Conservation (phyloP, 495 filamentous ascomycete species). For the Copromyces sp. region DNA sequence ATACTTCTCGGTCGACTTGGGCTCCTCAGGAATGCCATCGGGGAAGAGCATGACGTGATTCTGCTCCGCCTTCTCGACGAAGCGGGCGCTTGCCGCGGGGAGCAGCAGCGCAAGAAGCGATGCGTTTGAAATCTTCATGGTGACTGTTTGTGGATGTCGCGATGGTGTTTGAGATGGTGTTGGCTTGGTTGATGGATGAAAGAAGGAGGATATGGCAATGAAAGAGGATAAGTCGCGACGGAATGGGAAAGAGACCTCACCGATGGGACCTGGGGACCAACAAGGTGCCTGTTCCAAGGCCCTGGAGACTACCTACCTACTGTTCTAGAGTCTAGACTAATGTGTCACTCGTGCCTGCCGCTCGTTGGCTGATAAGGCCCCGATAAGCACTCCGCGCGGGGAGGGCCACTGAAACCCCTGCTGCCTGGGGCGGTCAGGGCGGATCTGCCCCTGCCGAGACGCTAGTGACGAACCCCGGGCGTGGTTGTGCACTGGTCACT, state of each 20-base stretch:
- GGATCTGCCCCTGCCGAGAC: not conserved
- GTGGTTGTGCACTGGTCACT: not conserved
- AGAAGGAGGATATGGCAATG: not conserved
- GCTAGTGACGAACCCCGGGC: not conserved
- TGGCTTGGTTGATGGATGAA: not conserved
- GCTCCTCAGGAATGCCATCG: slow-evolving; percentile 18
- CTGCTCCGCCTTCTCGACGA: slow-evolving; percentile 37
- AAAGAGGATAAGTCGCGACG: not conserved
- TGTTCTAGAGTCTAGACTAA: no score
- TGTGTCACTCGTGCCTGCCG: not conserved
- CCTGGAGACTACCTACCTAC: not conserved
- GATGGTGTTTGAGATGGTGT: not conserved
- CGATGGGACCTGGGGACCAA: not conserved
- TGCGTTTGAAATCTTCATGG: slow-evolving; percentile 35
- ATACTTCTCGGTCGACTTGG: slow-evolving; percentile 45
- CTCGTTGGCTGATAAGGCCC: not conserved
- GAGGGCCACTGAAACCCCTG: not conserved
- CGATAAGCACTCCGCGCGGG: not conserved
- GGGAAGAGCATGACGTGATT: slow-evolving; percentile 28
- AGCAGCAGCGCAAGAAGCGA: slow-evolving; percentile 37
- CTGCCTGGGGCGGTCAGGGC: not conserved
- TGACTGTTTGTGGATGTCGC: not conserved
- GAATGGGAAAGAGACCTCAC: not conserved
- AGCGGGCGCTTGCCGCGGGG: slow-evolving; percentile 40
- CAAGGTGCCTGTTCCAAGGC: not conserved